Evolutionary conservation across 208 protist genomes (phyloP), one percentile per base, ranked within the genome.

Genomic region (Wallacemonas sp.): DNA sequence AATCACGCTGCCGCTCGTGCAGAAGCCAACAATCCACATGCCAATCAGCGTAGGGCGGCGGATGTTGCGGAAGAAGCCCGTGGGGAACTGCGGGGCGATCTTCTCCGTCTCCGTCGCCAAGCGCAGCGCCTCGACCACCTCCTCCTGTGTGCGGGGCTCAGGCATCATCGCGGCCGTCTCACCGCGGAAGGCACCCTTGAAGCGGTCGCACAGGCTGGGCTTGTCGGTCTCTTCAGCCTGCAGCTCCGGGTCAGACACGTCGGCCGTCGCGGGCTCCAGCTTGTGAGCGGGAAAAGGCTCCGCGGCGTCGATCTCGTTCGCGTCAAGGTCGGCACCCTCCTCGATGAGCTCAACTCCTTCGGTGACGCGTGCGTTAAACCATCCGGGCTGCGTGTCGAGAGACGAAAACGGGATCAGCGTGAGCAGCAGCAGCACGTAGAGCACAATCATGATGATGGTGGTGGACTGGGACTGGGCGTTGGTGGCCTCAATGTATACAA

Each of bases 21-120:
- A 75, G 39, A 82, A 65, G 44, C 72, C 77, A 42, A 68, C 74
- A 12, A 78, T 27, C 71, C 71, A 82, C 41, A 82, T 55, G 47
- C 77, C 74, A 47, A 75, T 68, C 17, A 82, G 49, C n/a, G 68
- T 68, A 22, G 75, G 61, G 28, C 68, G 73, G 59, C 70, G 53
- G 6, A 54, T 24, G 38, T 82, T 82, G 46, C 73, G 55, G 36
- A 82, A 72, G 64, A 82, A 82, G 42, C 58, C 53, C 9, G 76
- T 82, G 1, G 3, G 44, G 68, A 78, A 82, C 53, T 82, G 76
- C 5, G 76, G 76, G 12, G 74, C 60, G 34, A 75, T 82, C 51
- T 71, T 72, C 39, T 77, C 66, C 27, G 61, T 49, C 46, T 82
- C 74, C 36, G 27, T n/a, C 38, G 54, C 36, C 3, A 68, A 31